phyloP scores from a whole-genome alignment of 139 green algal genomes.

The Ettlia oleoabundans region DNA sequence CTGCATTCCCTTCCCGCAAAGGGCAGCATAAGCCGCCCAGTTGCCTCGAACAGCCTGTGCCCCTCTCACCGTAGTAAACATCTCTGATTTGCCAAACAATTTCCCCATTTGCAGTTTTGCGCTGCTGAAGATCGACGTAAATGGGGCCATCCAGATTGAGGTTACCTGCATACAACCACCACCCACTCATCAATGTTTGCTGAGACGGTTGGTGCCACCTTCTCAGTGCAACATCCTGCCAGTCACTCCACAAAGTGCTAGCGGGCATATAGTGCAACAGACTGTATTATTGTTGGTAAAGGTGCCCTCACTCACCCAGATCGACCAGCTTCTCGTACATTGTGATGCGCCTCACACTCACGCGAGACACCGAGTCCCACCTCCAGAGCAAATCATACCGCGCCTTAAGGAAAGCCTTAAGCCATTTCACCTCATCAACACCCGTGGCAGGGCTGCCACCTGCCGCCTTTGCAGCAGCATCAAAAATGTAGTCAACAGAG shows the following conservation, averaged over 20 bases:
- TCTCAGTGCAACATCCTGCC: not conserved
- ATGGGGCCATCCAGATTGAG: constrained; percentile 45
- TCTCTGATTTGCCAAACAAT: constrained; percentile 35
- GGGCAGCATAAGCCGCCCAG: too few species aligned
- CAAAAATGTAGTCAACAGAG: constrained; percentile 38
- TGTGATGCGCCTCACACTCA: constrained; percentile 12
- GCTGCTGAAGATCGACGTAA: constrained; percentile 35
- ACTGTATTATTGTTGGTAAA: not conserved
- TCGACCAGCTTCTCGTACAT: constrained; percentile 34
- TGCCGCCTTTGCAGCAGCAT: not conserved
- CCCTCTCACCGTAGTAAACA: constrained; percentile 44
- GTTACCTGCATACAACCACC: constrained; percentile 13
- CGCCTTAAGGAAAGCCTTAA: constrained; percentile 34
- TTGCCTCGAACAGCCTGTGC: too few species aligned
- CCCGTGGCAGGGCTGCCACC: constrained; percentile 33
- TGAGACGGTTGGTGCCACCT: not conserved
- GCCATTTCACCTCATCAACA: constrained; percentile 41
- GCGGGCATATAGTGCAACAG: too few species aligned
- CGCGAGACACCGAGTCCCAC: not conserved
- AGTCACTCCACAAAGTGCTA: too few species aligned
- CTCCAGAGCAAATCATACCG: constrained; percentile 19
- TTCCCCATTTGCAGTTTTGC: not conserved
- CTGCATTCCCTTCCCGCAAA: too few species aligned
- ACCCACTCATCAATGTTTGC: not conserved
- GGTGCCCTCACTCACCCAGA: not conserved